phyloP scores from a whole-genome alignment of 805 yeast species.

The Barnettozyma vustinii region DNA sequence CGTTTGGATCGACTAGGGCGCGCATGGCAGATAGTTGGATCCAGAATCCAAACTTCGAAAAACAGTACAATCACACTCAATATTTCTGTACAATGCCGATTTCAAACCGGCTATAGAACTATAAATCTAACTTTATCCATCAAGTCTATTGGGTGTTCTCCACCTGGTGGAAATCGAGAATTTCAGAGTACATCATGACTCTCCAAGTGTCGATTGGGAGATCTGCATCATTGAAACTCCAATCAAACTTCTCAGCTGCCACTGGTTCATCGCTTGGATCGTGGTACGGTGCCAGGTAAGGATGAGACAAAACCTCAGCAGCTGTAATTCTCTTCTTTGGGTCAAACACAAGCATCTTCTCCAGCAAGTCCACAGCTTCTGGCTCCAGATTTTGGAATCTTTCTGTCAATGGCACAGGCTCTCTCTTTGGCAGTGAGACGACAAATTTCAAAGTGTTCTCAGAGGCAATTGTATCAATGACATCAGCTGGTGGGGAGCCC shows the following conservation, averaged over 20 bases:
- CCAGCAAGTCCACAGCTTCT: constrained; percentile 81
- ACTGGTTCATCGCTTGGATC: constrained; percentile 97
- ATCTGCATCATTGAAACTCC: constrained; percentile 98
- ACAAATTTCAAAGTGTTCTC: constrained; percentile 94
- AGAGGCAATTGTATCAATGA: constrained; percentile 91
- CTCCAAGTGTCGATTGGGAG: constrained; percentile 98
- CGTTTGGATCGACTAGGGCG: background rate
- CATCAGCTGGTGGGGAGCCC: constrained; percentile 96
- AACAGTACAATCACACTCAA: background rate
- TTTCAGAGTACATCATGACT: constrained; percentile 98
- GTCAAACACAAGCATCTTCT: constrained; percentile 89
- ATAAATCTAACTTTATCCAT: background rate
- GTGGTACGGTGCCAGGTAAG: constrained; percentile 90
- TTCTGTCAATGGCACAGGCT: constrained; percentile 82
- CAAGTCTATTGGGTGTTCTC: constrained; percentile 13
- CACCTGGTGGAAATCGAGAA: constrained; percentile 90
- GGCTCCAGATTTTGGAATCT: constrained; percentile 77
- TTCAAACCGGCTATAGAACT: background rate
- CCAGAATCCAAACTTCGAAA: background rate
- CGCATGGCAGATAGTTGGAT: too few species aligned
- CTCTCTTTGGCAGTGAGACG: constrained; percentile 86
- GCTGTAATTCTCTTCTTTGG: constrained; percentile 94
- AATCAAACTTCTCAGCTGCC: constrained; percentile 88
- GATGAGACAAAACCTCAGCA: constrained; percentile 82
- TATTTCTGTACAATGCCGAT: background rate